These are phyloP conservation scores for Aspergillus neoniger DNA, from an alignment of 2,329 filamentous ascomycete species.

Conservation along the genomic window DNA sequence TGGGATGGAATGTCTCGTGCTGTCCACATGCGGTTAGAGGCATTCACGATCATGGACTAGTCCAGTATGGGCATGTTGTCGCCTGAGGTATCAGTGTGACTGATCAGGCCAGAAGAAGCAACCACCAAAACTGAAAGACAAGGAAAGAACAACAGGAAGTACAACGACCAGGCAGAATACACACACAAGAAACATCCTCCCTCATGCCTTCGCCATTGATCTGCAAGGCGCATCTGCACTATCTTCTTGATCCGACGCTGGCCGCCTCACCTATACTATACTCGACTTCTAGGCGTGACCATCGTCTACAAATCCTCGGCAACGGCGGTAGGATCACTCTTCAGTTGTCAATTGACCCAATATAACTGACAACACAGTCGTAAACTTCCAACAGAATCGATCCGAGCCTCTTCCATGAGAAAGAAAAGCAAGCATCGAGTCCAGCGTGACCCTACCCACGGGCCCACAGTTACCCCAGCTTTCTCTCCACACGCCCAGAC, in stretches of 20 bases:
- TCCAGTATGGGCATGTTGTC: not conserved
- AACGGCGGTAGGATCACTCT: not conserved
- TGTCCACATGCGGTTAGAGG: not conserved
- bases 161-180: too few species aligned
- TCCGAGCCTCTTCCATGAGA: too few species aligned
- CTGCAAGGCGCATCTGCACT: too few species aligned
- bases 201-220: too few species aligned
- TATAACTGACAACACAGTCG: not conserved
- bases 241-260: not conserved
- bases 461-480: slow-evolving; percentile 6
- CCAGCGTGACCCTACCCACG: not conserved
- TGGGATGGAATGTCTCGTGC: not conserved
- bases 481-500: not conserved
- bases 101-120: not conserved
- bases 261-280: not conserved
- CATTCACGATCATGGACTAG: not conserved
- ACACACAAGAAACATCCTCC: too few species aligned
- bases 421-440: too few species aligned
- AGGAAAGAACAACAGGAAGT: too few species aligned
- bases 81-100: not conserved
- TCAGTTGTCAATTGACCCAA: not conserved
- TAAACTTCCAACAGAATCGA: too few species aligned
- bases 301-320: not conserved
- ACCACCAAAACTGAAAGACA: not conserved
- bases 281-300: not conserved